phyloP scores from a whole-genome alignment of 257 asterid species.

The Solanum sparsipilum region DNA sequence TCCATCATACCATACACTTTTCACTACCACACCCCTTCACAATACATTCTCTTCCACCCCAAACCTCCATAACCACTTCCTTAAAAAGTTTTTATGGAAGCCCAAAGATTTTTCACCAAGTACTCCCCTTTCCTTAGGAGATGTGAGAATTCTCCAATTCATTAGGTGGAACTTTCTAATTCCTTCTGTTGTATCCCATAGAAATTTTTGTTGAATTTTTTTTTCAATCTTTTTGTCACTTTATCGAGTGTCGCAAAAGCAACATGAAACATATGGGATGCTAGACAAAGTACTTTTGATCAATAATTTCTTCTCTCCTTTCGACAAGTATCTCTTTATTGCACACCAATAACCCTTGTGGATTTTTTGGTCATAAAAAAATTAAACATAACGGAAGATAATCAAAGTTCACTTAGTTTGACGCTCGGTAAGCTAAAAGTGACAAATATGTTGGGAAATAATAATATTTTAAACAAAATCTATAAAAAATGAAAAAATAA shows the following conservation, averaged over 20 bases:
- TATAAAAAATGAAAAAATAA: not conserved
- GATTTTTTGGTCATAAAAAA: not conserved
- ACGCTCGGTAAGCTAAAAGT: not conserved
- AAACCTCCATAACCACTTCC: not conserved
- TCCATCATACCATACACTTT: not conserved
- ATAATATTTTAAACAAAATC: not conserved
- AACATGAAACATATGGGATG: not conserved
- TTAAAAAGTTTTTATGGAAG: not conserved
- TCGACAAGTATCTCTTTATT: not conserved
- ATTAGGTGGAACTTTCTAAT: not conserved
- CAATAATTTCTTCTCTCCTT: not conserved
- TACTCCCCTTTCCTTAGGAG: not conserved
- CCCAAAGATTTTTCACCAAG: not conserved
- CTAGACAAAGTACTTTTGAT: not conserved
- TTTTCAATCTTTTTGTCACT: not conserved
- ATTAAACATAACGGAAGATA: not conserved
- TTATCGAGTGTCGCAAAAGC: not conserved
- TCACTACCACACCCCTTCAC: not conserved
- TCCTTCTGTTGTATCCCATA: not conserved
- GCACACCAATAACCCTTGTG: not conserved
- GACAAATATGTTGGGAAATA: not conserved
- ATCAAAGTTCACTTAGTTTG: not conserved
- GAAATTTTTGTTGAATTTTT: not conserved
- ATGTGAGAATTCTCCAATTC: not conserved
- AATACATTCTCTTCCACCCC: not conserved